Percentiles rank a stretch among this genome's conserved stretches.
These are phyloP conservation scores for Ganoderma sp. DNA, from an alignment of 1,284 basidiomycete species.

Conservation along the genomic window DNA sequence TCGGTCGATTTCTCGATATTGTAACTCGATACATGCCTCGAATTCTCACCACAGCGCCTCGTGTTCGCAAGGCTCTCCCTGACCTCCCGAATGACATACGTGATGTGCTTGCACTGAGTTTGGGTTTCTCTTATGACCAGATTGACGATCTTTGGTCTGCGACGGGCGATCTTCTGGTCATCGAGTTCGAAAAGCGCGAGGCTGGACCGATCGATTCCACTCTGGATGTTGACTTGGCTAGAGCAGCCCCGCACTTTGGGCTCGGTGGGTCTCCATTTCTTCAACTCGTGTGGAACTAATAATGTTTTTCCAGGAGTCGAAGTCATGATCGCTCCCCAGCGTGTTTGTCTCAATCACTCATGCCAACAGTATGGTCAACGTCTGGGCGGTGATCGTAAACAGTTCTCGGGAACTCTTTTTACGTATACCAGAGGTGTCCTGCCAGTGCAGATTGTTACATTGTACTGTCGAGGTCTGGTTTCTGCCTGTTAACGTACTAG, in stretches of 20 bases:
- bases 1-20: neutral
- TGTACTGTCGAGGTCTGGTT: neutral
- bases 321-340: neutral
- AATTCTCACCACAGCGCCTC: neutral
- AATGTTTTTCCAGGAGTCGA: neutral
- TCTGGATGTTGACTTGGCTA: neutral
- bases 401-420: neutral
- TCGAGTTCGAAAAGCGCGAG: neutral
- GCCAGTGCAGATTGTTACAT: neutral
- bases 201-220: neutral
- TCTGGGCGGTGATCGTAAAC: neutral
- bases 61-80: neutral
- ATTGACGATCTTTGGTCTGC: neutral
- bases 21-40: neutral
- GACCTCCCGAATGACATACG: neutral
- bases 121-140: neutral
- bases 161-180: neutral
- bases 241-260: neutral
- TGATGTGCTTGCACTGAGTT: neutral
- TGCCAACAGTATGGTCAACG: neutral
- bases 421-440: neutral
- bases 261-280: neutral
- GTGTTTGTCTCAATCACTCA: neutral
- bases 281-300: fast-evolving
- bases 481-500: neutral